These are phyloP conservation scores for Clitoria ternatea DNA, from an alignment of 306 rosid genomes.

Conservation along the genomic window DNA sequence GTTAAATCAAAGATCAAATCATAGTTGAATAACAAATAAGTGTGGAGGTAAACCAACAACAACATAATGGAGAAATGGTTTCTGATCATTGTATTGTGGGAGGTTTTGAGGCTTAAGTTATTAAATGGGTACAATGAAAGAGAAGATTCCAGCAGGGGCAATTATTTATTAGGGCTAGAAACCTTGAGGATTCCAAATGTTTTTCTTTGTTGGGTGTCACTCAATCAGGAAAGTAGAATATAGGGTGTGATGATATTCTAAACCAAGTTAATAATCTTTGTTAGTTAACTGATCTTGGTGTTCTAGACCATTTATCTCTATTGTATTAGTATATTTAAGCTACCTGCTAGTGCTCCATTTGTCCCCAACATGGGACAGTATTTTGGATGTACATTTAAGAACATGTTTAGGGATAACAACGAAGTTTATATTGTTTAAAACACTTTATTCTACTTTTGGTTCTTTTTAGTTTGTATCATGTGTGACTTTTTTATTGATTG, in stretches of 20 bases:
- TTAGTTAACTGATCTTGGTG: conserved; percentile 20
- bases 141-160: conserved; percentile 9
- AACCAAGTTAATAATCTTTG: conserved; percentile 22
- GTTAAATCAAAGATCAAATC: too few relatives aligned
- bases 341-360: conserved; percentile 19
- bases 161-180: conserved; percentile 11
- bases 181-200: conserved; percentile 31
- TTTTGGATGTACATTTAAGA: not conserved
- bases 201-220: conserved; percentile 32
- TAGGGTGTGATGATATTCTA: conserved; percentile 24
- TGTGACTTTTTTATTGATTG: too few relatives aligned
- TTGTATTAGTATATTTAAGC: too few relatives aligned
- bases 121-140: conserved; percentile 23
- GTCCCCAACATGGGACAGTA: conserved; percentile 4
- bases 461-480: too few relatives aligned
- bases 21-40: too few relatives aligned
- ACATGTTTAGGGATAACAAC: too few relatives aligned
- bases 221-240: conserved; percentile 18
- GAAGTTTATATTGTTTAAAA: too few relatives aligned
- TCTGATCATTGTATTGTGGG: not conserved
- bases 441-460: too few relatives aligned
- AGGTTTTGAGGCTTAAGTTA: conserved; percentile 13
- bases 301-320: too few relatives aligned
- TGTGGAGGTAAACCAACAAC: conserved; percentile 24
- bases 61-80: conserved; percentile 19